Conservation (phyloP, 805 yeast genomes). For the Wickerhamiella siamensis region DNA sequence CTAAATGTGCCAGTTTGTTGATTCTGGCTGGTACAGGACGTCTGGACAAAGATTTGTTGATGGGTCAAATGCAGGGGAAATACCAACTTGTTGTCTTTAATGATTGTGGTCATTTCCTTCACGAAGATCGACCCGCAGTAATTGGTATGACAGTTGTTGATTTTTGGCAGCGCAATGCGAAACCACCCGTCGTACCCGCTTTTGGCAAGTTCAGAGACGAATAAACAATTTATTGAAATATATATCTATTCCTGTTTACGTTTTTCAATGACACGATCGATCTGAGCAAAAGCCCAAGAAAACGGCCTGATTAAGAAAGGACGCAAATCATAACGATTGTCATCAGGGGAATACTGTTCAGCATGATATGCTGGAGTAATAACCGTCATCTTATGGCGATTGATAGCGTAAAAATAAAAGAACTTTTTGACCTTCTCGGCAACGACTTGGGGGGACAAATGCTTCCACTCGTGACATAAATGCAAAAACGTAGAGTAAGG, state of each 20-base stretch:
- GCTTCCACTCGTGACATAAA: constrained; percentile 81
- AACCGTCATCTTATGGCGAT: constrained; percentile 96
- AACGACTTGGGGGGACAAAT: constrained; percentile 65
- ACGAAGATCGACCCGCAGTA: constrained; percentile 72
- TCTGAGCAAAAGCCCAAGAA: constrained; percentile 78
- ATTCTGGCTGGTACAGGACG: constrained; percentile 82
- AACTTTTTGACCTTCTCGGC: constrained; percentile 88
- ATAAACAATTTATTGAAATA: too few relatives aligned
- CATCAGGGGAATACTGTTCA: constrained; percentile 96
- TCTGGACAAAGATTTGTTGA: constrained; percentile 68
- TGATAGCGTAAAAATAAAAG: constrained; percentile 86
- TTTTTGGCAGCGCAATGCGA: constrained; percentile 25
- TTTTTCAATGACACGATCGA: constrained; percentile 51
- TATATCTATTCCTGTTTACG: constrained; percentile 8
- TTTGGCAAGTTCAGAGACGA: constrained; percentile 23
- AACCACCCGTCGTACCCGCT: constrained; percentile 19
- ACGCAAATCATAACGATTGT: constrained; percentile 86
- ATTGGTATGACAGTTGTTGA: constrained; percentile 38
- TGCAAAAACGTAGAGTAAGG: constrained; percentile 91
- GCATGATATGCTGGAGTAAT: constrained; percentile 96
- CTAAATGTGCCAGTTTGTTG: constrained; percentile 51
- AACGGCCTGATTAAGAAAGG: constrained; percentile 93
- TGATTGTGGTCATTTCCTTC: constrained; percentile 85
- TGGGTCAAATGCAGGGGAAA: constrained; percentile 96
- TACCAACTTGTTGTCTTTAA: constrained; percentile 77